Conservation (phyloP, 1,284 basidiomycete genomes). For the Ustilago bromivora region DNA sequence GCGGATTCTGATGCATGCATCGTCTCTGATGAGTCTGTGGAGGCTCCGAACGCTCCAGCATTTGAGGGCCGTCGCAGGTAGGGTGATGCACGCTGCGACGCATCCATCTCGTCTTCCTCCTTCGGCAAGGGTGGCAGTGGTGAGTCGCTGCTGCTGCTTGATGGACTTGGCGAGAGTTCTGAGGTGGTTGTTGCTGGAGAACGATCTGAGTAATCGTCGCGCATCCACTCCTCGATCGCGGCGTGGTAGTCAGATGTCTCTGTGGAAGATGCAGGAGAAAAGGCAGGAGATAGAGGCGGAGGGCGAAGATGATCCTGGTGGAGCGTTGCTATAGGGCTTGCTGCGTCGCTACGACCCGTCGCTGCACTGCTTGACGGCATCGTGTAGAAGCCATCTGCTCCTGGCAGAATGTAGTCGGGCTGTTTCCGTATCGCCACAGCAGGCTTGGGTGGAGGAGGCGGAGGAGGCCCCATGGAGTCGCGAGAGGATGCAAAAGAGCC, state of each 20-base stretch:
- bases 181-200: slow-evolving; percentile 28
- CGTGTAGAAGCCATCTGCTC: slow-evolving; percentile 55
- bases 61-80: not conserved
- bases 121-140: slow-evolving; percentile 32
- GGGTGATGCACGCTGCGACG: not conserved
- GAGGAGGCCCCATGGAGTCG: slow-evolving; percentile 42
- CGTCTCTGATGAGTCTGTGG: not conserved
- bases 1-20: not conserved
- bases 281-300: slow-evolving; percentile 20
- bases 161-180: slow-evolving; percentile 20
- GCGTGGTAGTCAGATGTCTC: slow-evolving; percentile 28
- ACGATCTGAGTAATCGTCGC: slow-evolving; percentile 22
- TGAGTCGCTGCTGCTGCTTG: slow-evolving; percentile 25
- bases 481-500: slow-evolving; percentile 19
- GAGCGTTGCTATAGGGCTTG: not conserved
- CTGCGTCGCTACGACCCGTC: not conserved
- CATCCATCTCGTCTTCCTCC: slow-evolving; percentile 16
- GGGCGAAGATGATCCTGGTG: slow-evolving; percentile 23
- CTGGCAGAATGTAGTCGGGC: slow-evolving; percentile 55
- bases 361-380: slow-evolving; percentile 20
- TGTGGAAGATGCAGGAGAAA: slow-evolving; percentile 22
- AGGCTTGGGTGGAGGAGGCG: slow-evolving; percentile 47
- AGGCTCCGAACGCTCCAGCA: not conserved
- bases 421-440: slow-evolving; percentile 19
- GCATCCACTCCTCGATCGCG: slow-evolving; percentile 41